These are phyloP conservation scores for Mycena leptocephala DNA, from an alignment of 768 basidiomycete genomes.

Conservation along the genomic window DNA sequence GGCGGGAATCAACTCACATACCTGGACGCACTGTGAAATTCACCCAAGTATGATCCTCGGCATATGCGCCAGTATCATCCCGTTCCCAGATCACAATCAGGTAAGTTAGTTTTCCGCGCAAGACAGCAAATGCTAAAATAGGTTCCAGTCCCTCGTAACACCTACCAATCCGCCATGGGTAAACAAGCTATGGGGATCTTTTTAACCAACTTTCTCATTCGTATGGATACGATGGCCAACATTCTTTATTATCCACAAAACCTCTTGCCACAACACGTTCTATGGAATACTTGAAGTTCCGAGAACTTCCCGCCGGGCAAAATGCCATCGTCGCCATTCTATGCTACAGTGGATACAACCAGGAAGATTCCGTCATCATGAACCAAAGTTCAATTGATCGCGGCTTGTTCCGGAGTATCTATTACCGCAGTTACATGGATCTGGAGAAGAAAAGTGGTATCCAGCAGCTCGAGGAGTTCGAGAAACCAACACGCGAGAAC, in stretches of 20 bases:
- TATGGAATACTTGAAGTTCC: conserved; percentile 99
- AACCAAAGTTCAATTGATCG: conserved; percentile 99
- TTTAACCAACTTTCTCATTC: conserved; percentile 97
- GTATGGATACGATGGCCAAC: conserved; percentile 99
- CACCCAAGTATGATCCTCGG: conserved; percentile 99
- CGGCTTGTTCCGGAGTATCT: conserved; percentile 98
- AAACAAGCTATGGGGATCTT: conserved; percentile 99
- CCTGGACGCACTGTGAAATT: conserved; percentile 99
- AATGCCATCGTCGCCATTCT: conserved; percentile 99
- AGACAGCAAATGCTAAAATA: conserved; percentile 26
- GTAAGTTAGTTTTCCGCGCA: conserved; percentile 59
- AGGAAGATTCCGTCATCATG: conserved; percentile 99
- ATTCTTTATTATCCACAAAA: conserved; percentile 99
- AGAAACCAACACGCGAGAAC: conserved; percentile 94
- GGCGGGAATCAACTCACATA: conserved; percentile 87
- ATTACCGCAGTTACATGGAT: conserved; percentile 99
- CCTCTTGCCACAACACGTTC: conserved; percentile 98
- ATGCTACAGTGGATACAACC: conserved; percentile 99
- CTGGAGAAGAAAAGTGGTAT: conserved; percentile 97
- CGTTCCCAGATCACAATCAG: conserved; percentile 99
- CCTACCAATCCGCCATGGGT: conserved; percentile 99
- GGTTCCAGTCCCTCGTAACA: conserved; percentile 96
- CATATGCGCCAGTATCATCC: conserved; percentile 98
- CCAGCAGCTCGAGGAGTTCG: conserved; percentile 94
- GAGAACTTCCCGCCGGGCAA: conserved; percentile 98